Percentiles rank a stretch among this genome's conserved stretches.
These are phyloP conservation scores for Emericellopsis atlantica DNA, from an alignment of 2,329 filamentous ascomycete species.

Conservation along the genomic window DNA sequence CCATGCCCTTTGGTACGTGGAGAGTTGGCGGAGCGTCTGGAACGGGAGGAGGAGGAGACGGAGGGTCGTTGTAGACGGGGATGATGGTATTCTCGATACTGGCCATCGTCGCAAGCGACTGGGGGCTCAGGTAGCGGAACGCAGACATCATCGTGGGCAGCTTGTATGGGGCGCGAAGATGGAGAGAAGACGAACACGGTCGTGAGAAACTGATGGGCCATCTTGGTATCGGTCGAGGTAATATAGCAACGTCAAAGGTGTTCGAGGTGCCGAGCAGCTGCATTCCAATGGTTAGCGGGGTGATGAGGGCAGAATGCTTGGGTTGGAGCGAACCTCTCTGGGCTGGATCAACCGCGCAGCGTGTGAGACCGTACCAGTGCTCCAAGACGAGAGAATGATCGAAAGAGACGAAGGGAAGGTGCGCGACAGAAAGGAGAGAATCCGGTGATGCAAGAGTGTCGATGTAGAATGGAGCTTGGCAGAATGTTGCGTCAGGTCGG, in stretches of 20 bases:
- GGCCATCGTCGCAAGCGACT: constrained; percentile 17
- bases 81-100: constrained; percentile 16
- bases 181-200: constrained; percentile 24
- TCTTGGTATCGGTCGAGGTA: constrained; percentile 9
- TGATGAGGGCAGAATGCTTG: constrained; percentile 12
- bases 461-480: too few relatives aligned
- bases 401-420: too few relatives aligned
- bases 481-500: too few relatives aligned
- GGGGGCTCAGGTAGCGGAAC: constrained; percentile 19
- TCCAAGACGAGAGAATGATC: background rate
- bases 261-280: constrained; percentile 6
- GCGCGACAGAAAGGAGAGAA: background rate
- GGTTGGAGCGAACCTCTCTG: background rate
- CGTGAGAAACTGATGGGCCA: constrained; percentile 26
- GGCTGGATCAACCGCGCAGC: too few relatives aligned
- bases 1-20: constrained; percentile 1
- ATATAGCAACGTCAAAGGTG: constrained; percentile 3
- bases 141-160: constrained; percentile 7
- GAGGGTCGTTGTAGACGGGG: constrained; percentile 14
- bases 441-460: too few relatives aligned
- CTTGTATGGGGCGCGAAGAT: background rate
- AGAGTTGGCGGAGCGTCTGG: background rate
- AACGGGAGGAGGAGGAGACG: constrained; percentile 3
- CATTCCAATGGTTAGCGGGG: constrained; percentile 30
- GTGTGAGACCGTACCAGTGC: background rate